Evolutionary conservation across 495 filamentous ascomycete species (phyloP), one percentile per base, ranked within the genome.

Genomic region (Coniosporium apollinis): DNA sequence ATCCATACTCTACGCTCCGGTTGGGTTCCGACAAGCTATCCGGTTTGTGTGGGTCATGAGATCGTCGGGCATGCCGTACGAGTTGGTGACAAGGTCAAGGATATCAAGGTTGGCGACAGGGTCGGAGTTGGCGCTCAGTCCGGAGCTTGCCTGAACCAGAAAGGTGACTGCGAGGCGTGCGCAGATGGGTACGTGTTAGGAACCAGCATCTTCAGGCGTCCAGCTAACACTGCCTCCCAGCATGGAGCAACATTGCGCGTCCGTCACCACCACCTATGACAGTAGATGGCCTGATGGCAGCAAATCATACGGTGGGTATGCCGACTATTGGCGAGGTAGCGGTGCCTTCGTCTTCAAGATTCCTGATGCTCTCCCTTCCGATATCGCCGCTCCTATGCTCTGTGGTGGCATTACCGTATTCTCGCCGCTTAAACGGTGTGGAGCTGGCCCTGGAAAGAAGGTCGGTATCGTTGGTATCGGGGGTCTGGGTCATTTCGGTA

Each of bases 91-190:
- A 62, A 72, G 22, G 74, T 64, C 4, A 61, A 50, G 4, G 55
- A 65, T 25, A 60, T 91, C 51, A 72, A 75, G 21, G 44, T 81
- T 32, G 85, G 85, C 19, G 84, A 93, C 50, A 71, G 82, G 22
- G 81, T 89, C 22, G 86, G 86, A 28, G 69, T 93, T 15, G 85
- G 86, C 37, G 84, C 85, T 3, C 84, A 94, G 56, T 67, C 65
- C 33, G 57, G 56, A 31, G 70, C 76, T 18, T 93, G 85, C 60
- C 60, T 72, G 19, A n/a, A n/a, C n/a, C n/a, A n/a, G n/a, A 58
- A 62, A 24, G 47, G 67, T 0, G 69, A 75, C 37, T 93, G 84
- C 50, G 65, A 74, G 20, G 74, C 74, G 24, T 91, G 84, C 54
- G 50, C 62, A 2, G 59, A n/a, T n/a, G n/a, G n/a, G n/a, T n/a